Conservation (phyloP, 495 filamentous ascomycete genomes). For the Penicillium coprophilum region DNA sequence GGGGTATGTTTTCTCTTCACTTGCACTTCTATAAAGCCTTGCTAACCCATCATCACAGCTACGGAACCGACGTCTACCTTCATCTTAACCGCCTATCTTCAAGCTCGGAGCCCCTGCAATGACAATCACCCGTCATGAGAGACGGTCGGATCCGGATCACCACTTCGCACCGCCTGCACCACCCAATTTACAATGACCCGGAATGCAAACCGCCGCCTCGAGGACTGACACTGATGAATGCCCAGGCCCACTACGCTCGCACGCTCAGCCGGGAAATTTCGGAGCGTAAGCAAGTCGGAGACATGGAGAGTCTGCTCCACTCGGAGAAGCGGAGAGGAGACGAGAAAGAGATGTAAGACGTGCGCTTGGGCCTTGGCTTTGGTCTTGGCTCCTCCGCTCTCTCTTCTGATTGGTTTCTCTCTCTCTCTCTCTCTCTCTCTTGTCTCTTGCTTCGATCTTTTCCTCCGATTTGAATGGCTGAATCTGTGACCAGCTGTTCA, state of each 20-base stretch:
- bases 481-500: constrained; percentile 2
- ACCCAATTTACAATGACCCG: constrained; percentile 42
- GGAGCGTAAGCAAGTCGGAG: constrained; percentile 83
- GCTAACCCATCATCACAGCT: constrained; percentile 53
- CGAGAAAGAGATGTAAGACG: constrained; percentile 23
- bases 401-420: background rate
- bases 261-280: constrained; percentile 68
- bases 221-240: constrained; percentile 82
- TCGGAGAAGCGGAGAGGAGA: constrained; percentile 28
- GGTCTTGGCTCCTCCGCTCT: background rate
- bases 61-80: constrained; percentile 97
- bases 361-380: background rate
- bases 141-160: constrained; percentile 55
- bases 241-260: constrained; percentile 53
- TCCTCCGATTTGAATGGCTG: constrained; percentile 3
- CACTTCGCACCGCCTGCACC: constrained; percentile 48
- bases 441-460: background rate
- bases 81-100: constrained; percentile 94
- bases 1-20: constrained; percentile 62
- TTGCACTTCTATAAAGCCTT: background rate
- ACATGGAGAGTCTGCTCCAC: constrained; percentile 63
- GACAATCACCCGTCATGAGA: constrained; percentile 97
- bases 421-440: background rate
- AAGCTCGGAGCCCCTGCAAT: constrained; percentile 95
- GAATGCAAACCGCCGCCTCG: constrained; percentile 53